phyloP scores from a whole-genome alignment of 2,329 filamentous ascomycete genomes.

The Hymenoscyphus repandus region DNA sequence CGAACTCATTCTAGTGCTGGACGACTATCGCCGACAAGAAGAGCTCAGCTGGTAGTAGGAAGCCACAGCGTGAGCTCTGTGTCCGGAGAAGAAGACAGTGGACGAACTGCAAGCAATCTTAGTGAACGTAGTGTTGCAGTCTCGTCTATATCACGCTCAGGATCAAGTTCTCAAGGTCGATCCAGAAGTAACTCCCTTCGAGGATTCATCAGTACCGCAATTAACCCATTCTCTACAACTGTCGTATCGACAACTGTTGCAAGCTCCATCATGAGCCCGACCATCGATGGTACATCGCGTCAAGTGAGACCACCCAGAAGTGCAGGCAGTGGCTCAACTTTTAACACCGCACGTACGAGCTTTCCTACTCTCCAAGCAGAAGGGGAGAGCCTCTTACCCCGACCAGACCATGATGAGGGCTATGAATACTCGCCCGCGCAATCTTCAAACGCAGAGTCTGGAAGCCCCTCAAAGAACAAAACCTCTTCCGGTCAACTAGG shows the following conservation, averaged over 20 bases:
- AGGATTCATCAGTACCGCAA: constrained; percentile 25
- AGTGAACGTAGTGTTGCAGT: constrained; percentile 28
- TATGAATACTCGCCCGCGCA: constrained; percentile 19
- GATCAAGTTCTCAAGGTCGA: constrained; percentile 24
- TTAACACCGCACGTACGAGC: constrained; percentile 29
- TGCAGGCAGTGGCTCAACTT: constrained; percentile 23
- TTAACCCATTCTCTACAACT: constrained; percentile 25
- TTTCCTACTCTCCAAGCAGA: constrained; percentile 27
- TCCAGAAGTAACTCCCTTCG: constrained; percentile 27
- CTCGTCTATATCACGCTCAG: constrained; percentile 25
- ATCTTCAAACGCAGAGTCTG: constrained; percentile 29
- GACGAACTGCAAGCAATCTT: constrained; percentile 31
- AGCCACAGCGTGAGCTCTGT: constrained; percentile 20
- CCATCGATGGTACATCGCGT: constrained; percentile 15
- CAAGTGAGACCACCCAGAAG: constrained; percentile 17
- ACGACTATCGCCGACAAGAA: constrained; percentile 28
- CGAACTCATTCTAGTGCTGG: constrained; percentile 26
- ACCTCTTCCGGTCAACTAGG: constrained; percentile 22
- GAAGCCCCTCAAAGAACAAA: constrained; percentile 54
- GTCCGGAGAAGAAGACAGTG: constrained; percentile 28
- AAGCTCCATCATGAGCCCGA: constrained; percentile 16
- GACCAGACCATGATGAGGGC: constrained; percentile 15
- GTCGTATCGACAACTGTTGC: constrained; percentile 13
- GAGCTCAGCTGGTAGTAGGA: constrained; percentile 26
- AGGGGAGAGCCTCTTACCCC: constrained; percentile 26